A percentile compares a stretch with the other conserved stretches of the same genome.
Conservation (phyloP, 2,329 filamentous ascomycete species). For the Penicillium sp. region DNA sequence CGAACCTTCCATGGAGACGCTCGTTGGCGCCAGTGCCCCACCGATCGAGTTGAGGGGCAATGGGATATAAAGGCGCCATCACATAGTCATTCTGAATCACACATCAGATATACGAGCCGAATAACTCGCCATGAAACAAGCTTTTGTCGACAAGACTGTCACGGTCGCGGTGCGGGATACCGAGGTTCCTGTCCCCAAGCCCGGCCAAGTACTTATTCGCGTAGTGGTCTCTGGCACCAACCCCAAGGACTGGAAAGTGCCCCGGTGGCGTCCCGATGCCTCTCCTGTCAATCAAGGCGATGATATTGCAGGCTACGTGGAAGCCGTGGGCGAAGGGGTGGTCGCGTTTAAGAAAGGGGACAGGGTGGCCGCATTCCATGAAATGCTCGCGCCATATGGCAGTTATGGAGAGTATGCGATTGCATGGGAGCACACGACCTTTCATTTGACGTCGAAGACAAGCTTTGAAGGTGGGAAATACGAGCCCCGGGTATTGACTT, state of each 20-base stretch:
- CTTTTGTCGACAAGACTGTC: conserved; percentile 34
- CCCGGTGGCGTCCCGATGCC: conserved; percentile 13
- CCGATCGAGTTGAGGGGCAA: neutral
- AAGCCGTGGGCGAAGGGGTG: conserved; percentile 54
- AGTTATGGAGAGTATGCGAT: conserved; percentile 61
- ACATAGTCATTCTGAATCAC: neutral
- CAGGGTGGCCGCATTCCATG: conserved; percentile 52
- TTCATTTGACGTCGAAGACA: conserved; percentile 53
- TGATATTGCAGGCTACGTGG: conserved; percentile 55
- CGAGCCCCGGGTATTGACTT: too few species aligned
- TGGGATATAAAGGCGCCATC: neutral
- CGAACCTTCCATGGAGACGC: neutral
- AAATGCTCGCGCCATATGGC: conserved; percentile 55
- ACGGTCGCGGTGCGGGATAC: conserved; percentile 45
- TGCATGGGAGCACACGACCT: conserved; percentile 55
- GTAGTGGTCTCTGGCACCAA: conserved; percentile 47
- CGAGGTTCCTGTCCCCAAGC: conserved; percentile 43
- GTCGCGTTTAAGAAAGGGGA: conserved; percentile 59
- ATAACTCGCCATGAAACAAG: conserved; percentile 45
- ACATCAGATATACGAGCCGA: neutral
- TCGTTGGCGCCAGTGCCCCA: neutral
- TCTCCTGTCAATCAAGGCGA: conserved; percentile 49
- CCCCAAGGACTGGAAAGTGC: conserved; percentile 53
- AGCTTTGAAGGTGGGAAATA: conserved; percentile 53
- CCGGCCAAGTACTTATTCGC: conserved; percentile 43